phyloP scores from a whole-genome alignment of 2,329 filamentous ascomycete species.

The Fusarium marasasianum region DNA sequence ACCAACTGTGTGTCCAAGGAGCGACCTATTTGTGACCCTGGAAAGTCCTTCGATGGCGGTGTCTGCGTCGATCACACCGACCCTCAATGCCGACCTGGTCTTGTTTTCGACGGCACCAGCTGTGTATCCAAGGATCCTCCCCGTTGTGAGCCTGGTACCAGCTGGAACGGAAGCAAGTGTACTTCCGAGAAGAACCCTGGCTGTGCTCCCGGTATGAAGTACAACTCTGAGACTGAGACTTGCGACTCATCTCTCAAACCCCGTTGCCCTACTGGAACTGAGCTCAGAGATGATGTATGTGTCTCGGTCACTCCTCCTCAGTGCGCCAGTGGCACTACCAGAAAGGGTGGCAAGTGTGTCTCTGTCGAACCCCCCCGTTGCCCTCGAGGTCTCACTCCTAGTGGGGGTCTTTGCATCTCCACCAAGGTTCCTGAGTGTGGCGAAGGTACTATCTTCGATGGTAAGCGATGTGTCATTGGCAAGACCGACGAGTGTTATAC shows the following conservation, averaged over 20 bases:
- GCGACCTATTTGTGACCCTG: neutral
- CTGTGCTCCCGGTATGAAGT: neutral
- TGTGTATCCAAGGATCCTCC: conserved; percentile 2
- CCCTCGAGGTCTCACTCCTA: neutral
- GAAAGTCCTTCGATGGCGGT: neutral
- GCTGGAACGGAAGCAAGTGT: conserved; percentile 9
- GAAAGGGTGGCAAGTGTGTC: conserved; percentile 5
- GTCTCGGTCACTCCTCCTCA: neutral
- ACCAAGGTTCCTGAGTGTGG: neutral
- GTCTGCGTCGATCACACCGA: neutral
- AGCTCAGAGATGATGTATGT: conserved; percentile 5
- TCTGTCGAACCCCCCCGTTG: neutral
- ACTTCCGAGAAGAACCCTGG: neutral
- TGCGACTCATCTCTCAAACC: neutral
- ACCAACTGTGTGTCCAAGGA: conserved; percentile 4
- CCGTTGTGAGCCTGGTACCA: neutral
- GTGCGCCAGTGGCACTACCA: neutral
- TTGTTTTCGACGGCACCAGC: conserved; percentile 9
- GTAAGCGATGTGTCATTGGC: conserved; percentile 12
- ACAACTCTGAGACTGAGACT: conserved; percentile 3
- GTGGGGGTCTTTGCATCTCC: conserved; percentile 2
- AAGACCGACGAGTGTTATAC: conserved; percentile 13
- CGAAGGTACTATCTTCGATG: conserved; percentile 15
- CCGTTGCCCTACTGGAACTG: neutral
- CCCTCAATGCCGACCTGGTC: neutral